Base-by-base conservation (phyloP, 1,139 yeast species). In the Suhomyces panamericanus region DNA sequence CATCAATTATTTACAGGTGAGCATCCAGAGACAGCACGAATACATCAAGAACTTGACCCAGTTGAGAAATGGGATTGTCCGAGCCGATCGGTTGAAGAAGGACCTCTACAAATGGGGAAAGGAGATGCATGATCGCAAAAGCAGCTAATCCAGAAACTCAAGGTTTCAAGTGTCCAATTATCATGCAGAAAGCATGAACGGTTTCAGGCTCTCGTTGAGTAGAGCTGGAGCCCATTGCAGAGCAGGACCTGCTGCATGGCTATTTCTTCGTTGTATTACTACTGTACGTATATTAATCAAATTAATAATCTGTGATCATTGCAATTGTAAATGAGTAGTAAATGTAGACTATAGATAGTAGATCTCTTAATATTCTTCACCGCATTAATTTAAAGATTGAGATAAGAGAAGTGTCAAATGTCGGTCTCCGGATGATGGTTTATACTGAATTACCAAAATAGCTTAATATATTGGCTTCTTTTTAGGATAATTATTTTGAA, bases 11-110 rank as follows among this genome's bases (percentile, higher is more conserved):
- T 57, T 74, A 39, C 79, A 74, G 52, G 77, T 74, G 36, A 70
- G 78, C 50, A 72, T 89, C 41, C 98, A 93, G 66, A 77, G 97
- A 59, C 89, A 89, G 57, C 91, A 88, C 60, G 98, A 93, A 64
- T 91, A 86, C 61, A 85, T 90, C 44, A 78, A 95, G 57, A 87
- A 90, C 51, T 71, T 93, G 61, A 72, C 80, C 20, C 78, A 75
- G 35, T 78, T 93, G 38, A 76, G 97, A 53, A 77, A 77, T 56
- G 95, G 91, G 1, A 69, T 91, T 22, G 81, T 87, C 31, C 77
- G 88, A 53, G 93, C 96, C 0, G 89, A 87, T 55, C 69, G 93
- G 48, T 75, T 86, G 53, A 85, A 87, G 55, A 77, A 76, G 42
- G 80, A 83, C 53, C 77, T 91, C 40, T 77, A 73, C 51, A 78